These are phyloP conservation scores for Stephania cephalantha DNA, from an alignment of 164 flowering plant genomes.

Conservation along the genomic window DNA sequence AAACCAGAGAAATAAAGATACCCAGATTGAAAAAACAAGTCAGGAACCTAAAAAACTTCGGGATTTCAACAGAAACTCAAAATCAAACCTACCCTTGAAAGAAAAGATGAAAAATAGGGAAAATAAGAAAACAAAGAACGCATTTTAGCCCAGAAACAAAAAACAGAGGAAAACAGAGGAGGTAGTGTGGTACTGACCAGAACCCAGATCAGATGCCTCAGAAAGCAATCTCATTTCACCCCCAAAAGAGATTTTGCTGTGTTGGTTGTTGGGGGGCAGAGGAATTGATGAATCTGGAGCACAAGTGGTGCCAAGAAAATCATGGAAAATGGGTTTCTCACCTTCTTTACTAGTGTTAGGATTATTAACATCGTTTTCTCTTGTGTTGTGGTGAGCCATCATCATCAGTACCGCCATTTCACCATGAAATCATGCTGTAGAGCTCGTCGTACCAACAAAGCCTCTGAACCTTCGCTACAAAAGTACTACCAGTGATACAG, in stretches of 20 bases:
- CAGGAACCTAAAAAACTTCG: background rate
- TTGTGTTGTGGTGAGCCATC: constrained; percentile 22
- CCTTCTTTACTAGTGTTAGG: constrained; percentile 9
- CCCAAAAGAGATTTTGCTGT: constrained; percentile 11
- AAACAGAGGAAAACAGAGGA: constrained; percentile 33
- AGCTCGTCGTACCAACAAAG: background rate
- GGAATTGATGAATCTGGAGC: constrained; percentile 23
- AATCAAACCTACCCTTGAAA: constrained; percentile 1
- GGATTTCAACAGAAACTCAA: background rate
- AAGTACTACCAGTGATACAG: background rate
- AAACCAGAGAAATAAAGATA: constrained; percentile 1
- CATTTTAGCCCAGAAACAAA: constrained; percentile 39
- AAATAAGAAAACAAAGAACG: background rate
- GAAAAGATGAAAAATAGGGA: background rate
- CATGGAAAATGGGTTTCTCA: constrained; percentile 44
- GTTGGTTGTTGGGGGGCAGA: constrained; percentile 13
- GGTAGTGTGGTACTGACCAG: constrained; percentile 30
- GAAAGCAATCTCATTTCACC: constrained; percentile 14
- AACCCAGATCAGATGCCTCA: constrained; percentile 27
- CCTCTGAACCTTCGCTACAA: background rate
- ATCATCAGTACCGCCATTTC: constrained; percentile 33
- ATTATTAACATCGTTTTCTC: background rate
- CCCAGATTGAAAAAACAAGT: background rate
- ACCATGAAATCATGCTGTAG: constrained; percentile 12
- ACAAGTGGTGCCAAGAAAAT: constrained; percentile 52